Conservation (phyloP, 176 grass and related monocot species). For the Lolium rigidum region DNA sequence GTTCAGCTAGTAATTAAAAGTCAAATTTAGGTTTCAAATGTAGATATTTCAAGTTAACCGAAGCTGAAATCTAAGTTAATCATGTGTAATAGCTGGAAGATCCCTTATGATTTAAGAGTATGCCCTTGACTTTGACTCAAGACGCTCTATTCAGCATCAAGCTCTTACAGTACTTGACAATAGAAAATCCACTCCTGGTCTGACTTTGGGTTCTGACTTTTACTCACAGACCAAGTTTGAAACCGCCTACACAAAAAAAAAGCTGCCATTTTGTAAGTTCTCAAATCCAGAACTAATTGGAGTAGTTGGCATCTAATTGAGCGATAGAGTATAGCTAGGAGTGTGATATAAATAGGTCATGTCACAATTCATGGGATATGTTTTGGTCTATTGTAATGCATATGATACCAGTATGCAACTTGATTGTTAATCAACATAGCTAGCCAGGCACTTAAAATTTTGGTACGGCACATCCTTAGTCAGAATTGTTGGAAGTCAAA, state of each 20-base stretch:
- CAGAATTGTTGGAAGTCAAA: no score
- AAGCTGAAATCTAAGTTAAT: background rate
- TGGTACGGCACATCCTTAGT: no score
- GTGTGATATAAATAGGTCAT: background rate
- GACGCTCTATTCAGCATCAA: background rate
- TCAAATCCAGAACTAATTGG: background rate
- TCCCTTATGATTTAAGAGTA: background rate
- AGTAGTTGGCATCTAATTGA: background rate
- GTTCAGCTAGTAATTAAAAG: background rate
- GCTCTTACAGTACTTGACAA: background rate
- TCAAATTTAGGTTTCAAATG: background rate
- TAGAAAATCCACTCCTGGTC: background rate
- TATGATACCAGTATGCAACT: background rate
- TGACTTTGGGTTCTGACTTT: slow-evolving; percentile 27
- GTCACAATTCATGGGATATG: background rate
- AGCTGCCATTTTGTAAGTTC: background rate
- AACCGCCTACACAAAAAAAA: background rate
- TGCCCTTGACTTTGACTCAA: background rate
- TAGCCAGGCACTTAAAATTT: background rate
- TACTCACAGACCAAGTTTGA: background rate
- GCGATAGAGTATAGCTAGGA: background rate
- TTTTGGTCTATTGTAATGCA: background rate
- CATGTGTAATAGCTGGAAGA: background rate
- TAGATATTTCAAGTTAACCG: background rate
- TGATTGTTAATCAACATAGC: no score